phyloP scores from a whole-genome alignment of 1,284 basidiomycete genomes.

The Cystobasidium slooffiae region DNA sequence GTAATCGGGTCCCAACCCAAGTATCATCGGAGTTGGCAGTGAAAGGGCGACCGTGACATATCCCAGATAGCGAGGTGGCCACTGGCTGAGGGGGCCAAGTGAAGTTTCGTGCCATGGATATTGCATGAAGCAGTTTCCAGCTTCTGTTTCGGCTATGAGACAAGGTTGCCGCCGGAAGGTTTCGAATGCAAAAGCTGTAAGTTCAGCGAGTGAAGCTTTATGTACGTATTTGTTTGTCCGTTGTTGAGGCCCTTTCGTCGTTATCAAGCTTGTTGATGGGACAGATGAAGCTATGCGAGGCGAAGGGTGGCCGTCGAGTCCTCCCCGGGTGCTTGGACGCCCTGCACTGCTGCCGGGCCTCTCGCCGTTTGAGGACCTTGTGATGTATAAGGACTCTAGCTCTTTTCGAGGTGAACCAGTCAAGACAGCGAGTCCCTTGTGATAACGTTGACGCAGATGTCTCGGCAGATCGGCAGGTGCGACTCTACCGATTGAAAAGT shows the following conservation, averaged over 20 bases:
- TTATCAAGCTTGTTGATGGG: background rate
- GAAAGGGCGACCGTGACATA: slow-evolving; percentile 21
- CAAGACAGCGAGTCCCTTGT: slow-evolving; percentile 10
- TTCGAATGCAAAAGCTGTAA: slow-evolving; percentile 23
- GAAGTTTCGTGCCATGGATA: slow-evolving; percentile 24
- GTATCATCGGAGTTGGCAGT: slow-evolving; percentile 8
- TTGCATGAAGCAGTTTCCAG: slow-evolving; percentile 19
- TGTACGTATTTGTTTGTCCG: background rate
- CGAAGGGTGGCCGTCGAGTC: too few species aligned
- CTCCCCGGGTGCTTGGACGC: too few species aligned
- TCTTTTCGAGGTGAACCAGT: slow-evolving; percentile 13
- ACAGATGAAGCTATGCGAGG: too few species aligned
- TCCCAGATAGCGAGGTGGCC: slow-evolving; percentile 18
- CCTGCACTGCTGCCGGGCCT: background rate
- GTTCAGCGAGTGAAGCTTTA: slow-evolving; percentile 6
- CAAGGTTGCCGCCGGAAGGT: slow-evolving; percentile 12
- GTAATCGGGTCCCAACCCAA: slow-evolving; percentile 23
- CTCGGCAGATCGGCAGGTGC: background rate
- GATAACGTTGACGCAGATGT: background rate
- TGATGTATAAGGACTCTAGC: background rate
- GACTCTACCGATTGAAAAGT: slow-evolving; percentile 15
- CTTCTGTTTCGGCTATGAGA: slow-evolving; percentile 21
- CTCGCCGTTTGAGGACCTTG: background rate
- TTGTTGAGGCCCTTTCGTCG: background rate
- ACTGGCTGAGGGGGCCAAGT: slow-evolving; percentile 13